Evolutionary conservation across 1,284 basidiomycete species (phyloP).

Genomic region (Schizopora paradoxa): DNA sequence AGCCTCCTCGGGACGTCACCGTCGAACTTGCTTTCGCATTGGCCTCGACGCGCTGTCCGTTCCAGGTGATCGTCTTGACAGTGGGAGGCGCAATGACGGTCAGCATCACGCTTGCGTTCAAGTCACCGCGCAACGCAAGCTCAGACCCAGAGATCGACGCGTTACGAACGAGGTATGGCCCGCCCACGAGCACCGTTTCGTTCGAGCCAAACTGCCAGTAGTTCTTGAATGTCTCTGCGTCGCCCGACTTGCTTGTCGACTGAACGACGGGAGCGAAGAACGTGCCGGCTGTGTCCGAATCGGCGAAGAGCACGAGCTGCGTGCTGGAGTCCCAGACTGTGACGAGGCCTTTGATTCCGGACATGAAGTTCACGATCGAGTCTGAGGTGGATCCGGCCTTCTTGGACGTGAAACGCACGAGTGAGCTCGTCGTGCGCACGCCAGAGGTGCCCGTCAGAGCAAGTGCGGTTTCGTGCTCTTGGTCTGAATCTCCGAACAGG

Average conservation of each 20-base stretch:
- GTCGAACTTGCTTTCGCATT: slow-evolving; percentile 22
- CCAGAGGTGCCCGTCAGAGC: slow-evolving; percentile 38
- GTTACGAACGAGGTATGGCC: slow-evolving; percentile 51
- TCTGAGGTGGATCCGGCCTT: neutral
- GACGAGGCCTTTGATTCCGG: slow-evolving; percentile 52
- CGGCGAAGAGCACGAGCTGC: slow-evolving; percentile 62
- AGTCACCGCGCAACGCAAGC: slow-evolving; percentile 42
- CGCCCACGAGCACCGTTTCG: slow-evolving; percentile 46
- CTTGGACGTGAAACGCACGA: slow-evolving; percentile 6
- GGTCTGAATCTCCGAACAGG: slow-evolving; percentile 52
- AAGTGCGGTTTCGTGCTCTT: slow-evolving; percentile 55
- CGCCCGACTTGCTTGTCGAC: slow-evolving; percentile 15
- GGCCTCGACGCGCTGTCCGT: slow-evolving; percentile 45
- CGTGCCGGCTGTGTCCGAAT: slow-evolving; percentile 53
- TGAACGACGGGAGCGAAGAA: slow-evolving; percentile 48
- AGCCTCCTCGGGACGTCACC: neutral
- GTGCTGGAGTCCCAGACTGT: slow-evolving; percentile 59
- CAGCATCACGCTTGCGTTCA: slow-evolving; percentile 39
- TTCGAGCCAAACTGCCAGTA: slow-evolving; percentile 50
- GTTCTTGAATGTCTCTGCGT: slow-evolving; percentile 24
- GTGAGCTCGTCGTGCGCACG: slow-evolving; percentile 32
- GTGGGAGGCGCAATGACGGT: slow-evolving; percentile 48
- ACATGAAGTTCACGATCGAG: slow-evolving; percentile 43
- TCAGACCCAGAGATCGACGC: slow-evolving; percentile 35
- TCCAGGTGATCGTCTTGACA: slow-evolving; percentile 61